A percentile compares a stretch with the other conserved stretches of the same genome.
Conservation (phyloP, 192 early-diverging fungal genomes). For the Allomyces macrogynus region DNA sequence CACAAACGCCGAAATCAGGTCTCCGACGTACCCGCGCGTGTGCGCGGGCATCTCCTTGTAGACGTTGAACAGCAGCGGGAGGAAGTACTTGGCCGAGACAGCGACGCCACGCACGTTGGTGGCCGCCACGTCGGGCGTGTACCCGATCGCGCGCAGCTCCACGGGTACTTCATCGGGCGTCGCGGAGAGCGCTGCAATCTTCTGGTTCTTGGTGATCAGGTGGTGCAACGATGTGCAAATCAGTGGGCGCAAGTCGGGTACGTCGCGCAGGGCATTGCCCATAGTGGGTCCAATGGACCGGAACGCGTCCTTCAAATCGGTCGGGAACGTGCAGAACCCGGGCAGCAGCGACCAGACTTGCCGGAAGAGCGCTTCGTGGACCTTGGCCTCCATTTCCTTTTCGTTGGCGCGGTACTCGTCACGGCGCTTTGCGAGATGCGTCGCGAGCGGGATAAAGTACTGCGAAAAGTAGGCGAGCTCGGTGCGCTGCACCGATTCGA, state of each 20-base stretch:
- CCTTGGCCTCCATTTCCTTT: slow-evolving; percentile 54
- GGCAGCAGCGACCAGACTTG: slow-evolving; percentile 80
- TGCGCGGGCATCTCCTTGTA: not conserved
- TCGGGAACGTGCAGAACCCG: slow-evolving; percentile 65
- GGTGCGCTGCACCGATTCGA: slow-evolving; percentile 48
- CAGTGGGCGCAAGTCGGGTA: slow-evolving; percentile 1
- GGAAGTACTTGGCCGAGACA: not conserved
- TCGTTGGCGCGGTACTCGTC: slow-evolving; percentile 25
- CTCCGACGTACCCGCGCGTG: not conserved
- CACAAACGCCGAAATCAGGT: not conserved
- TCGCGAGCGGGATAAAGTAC: slow-evolving; percentile 56
- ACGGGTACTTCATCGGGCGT: not conserved
- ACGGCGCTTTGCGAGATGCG: slow-evolving; percentile 43
- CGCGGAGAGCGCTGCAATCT: not conserved
- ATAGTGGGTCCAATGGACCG: slow-evolving; percentile 43
- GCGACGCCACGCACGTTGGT: not conserved
- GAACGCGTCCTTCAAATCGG: slow-evolving; percentile 32
- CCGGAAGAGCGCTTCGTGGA: slow-evolving; percentile 67
- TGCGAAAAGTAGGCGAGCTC: slow-evolving; percentile 47
- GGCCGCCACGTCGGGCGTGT: not conserved
- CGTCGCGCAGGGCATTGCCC: slow-evolving; percentile 41
- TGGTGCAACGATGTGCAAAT: slow-evolving; percentile 2
- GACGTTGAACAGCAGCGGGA: not conserved
- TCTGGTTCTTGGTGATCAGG: slow-evolving; percentile 3
- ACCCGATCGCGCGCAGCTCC: not conserved